Evolutionary conservation across 495 filamentous ascomycete genomes (phyloP).

Genomic region (Platismatia glauca): DNA sequence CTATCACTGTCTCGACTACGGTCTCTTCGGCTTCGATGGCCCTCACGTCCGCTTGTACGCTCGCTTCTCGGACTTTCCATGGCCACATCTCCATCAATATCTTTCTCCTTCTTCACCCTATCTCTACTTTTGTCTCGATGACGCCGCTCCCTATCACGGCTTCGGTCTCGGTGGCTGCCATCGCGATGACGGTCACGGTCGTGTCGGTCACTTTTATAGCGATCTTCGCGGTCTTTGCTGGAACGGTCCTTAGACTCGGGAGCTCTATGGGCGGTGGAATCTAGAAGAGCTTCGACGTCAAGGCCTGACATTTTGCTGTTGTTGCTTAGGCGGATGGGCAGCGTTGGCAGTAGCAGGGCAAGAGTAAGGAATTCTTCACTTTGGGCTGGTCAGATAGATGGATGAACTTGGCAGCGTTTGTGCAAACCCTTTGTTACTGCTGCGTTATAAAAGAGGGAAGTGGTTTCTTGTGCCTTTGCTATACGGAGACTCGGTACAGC

Average conservation of each 20-base stretch:
- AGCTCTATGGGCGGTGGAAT: conserved; percentile 65
- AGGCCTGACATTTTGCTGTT: conserved; percentile 67
- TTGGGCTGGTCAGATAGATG: conserved; percentile 38
- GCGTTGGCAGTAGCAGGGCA: conserved; percentile 20
- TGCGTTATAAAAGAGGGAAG: neutral
- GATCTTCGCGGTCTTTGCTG: conserved; percentile 49
- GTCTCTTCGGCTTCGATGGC: conserved; percentile 76
- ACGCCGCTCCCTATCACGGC: conserved; percentile 52
- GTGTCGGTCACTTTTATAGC: conserved; percentile 38
- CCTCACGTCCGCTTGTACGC: conserved; percentile 69
- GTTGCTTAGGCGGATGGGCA: conserved; percentile 18
- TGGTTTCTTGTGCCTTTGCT: neutral
- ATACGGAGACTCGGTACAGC: neutral
- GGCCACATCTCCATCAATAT: conserved; percentile 54
- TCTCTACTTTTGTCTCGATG: conserved; percentile 56
- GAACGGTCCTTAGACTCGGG: conserved; percentile 45
- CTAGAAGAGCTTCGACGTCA: conserved; percentile 88
- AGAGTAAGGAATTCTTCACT: conserved; percentile 38
- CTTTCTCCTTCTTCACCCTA: conserved; percentile 50
- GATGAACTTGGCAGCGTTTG: conserved; percentile 16
- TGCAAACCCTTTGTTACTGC: conserved; percentile 25
- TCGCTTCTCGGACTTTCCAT: conserved; percentile 70
- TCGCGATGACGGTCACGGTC: conserved; percentile 47
- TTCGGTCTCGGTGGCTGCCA: conserved; percentile 38
- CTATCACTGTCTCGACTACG: conserved; percentile 72